phyloP scores from a whole-genome alignment of 2,329 filamentous ascomycete species.

The Neonectria neomacrospora region DNA sequence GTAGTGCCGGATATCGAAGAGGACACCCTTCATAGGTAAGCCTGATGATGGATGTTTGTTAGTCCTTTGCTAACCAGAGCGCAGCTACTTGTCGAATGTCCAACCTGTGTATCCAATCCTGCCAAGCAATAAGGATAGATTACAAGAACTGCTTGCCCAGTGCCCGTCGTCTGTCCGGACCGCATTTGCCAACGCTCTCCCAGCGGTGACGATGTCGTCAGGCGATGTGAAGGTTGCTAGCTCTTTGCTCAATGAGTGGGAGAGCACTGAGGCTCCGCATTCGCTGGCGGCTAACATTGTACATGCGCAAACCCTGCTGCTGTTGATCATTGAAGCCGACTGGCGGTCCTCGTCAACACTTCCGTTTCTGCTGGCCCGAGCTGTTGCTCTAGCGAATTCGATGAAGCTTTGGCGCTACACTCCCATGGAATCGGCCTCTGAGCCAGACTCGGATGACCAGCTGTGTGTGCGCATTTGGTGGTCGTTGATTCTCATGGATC shows the following conservation, averaged over 20 bases:
- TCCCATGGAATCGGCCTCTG: constrained; percentile 59
- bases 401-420: constrained; percentile 66
- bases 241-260: constrained; percentile 63
- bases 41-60: neutral
- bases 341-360: constrained; percentile 59
- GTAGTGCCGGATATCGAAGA: constrained; percentile 56
- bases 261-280: constrained; percentile 54
- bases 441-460: constrained; percentile 70
- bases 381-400: constrained; percentile 72
- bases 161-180: constrained; percentile 68
- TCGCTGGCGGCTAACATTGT: constrained; percentile 61
- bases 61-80: constrained; percentile 22
- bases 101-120: constrained; percentile 76
- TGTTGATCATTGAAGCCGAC: constrained; percentile 74
- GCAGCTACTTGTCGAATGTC: constrained; percentile 71
- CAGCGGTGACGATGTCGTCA: constrained; percentile 57
- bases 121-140: constrained; percentile 64
- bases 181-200: constrained; percentile 73
- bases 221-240: constrained; percentile 59
- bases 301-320: constrained; percentile 73
- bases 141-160: constrained; percentile 66
- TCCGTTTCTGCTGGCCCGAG: constrained; percentile 68
- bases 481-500: constrained; percentile 76
- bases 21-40: constrained; percentile 58
- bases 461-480: constrained; percentile 76